phyloP scores from a whole-genome alignment of 2,329 filamentous ascomycete species.

The Stagonosporopsis vannaccii region DNA sequence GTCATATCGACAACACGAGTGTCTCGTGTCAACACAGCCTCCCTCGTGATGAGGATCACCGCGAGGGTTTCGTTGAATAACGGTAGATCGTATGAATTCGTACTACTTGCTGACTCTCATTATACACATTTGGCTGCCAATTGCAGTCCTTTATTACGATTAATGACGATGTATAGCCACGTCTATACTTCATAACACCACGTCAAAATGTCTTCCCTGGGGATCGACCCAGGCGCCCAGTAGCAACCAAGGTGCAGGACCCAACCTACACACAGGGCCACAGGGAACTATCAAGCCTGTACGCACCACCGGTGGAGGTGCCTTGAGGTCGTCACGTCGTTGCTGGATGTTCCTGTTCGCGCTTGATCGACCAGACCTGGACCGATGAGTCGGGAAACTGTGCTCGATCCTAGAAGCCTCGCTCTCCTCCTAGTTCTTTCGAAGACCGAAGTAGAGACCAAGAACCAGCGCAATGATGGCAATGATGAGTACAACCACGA shows the following conservation, averaged over 20 bases:
- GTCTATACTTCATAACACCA: slow-evolving; percentile 9
- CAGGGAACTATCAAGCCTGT: not conserved
- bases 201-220: not conserved
- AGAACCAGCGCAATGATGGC: slow-evolving; percentile 58
- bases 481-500: slow-evolving; percentile 61
- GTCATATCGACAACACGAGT: not conserved
- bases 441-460: slow-evolving; percentile 58
- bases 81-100: slow-evolving; percentile 4
- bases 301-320: not conserved
- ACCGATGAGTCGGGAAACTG: not conserved
- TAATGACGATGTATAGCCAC: slow-evolving; percentile 15
- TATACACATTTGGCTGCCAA: slow-evolving; percentile 20
- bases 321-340: not conserved
- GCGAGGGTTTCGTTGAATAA: not conserved
- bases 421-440: slow-evolving; percentile 25
- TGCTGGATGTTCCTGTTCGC: not conserved
- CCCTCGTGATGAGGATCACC: slow-evolving; percentile 8
- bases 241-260: slow-evolving; percentile 1
- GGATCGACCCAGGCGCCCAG: slow-evolving; percentile 1
- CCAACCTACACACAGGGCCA: slow-evolving; percentile 1
- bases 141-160: slow-evolving; percentile 17
- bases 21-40: slow-evolving; percentile 18
- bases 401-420: not conserved
- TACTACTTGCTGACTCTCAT: slow-evolving; percentile 15
- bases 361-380: not conserved